Evolutionary conservation across 176 grass and related monocot species (phyloP), one percentile per base, ranked within the genome.

Genomic region (Oryza longistaminata): DNA sequence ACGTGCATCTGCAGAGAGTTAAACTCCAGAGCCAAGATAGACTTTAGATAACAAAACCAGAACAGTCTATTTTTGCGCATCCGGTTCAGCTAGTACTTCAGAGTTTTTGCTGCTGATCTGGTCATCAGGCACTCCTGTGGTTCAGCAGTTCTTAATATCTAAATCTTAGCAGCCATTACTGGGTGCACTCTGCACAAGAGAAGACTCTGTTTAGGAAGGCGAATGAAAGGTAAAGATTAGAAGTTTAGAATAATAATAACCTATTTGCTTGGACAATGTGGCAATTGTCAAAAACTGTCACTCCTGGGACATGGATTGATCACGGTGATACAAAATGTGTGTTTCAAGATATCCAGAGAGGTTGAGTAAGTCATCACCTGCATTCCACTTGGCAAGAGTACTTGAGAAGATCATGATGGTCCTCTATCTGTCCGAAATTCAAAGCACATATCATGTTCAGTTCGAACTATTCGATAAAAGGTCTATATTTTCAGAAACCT

Each of bases 321-420:
- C 29, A 31, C 29, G 29, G 29, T 31, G 29, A 31, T 11, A 58
- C 3, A 27, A 21, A 73, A 67, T 87, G 46, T 43, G 34, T 48
- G 21, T 72, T 24, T 64, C 25, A 84, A 7, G 13, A 58, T 65
- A 61, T 55, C 35, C n/a, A 77, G 12, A 64, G 49, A 35, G 13
- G 66, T 77, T 45, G 66, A 53, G 77, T 68, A 64, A 65, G 68
- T 13, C 26, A 71, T 70, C 34, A 94, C 96, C 29, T 92, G 91
- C 96, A 98, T 89, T 92, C 88, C 71, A 98, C 33, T 73, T 91
- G 69, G 78, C 96, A 98, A 31, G 96, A 92, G 60, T 98, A 98
- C 81, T 96, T 92, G 26, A 98, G 91, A 88, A 98, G 91, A 52
- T 94, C 87, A 68, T 90, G 85, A 89, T 89, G 81, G 77, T 94